Base-by-base conservation (phyloP, 352 stramenopile species). In the Phytophthora pisi region DNA sequence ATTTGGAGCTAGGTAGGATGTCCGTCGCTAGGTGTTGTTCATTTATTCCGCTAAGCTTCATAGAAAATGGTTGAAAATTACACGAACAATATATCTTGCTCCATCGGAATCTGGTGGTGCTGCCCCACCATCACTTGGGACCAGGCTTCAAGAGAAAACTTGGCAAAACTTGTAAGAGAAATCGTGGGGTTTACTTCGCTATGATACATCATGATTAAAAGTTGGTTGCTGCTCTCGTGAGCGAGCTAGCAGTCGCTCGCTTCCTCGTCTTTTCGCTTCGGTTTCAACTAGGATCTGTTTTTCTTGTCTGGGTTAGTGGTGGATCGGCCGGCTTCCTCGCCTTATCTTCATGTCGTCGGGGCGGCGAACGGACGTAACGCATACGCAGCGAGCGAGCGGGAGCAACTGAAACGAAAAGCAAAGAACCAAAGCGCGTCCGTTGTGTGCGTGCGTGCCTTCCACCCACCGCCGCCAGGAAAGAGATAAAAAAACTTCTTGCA, bases 141-240 rank as follows among this genome's bases (percentile, higher is more conserved):
- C 31, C 47, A 40, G 34, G 34, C 34, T 40, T 40, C 2, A 40
- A 40, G 13, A 40, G 10, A 16, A 40, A 1, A 4, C 26, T 6
- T 30, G 26, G 10, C 31, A 4, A 40, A 30, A 52, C 15, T 36
- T 63, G 5, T 8, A 38, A 38, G 31, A 38, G 26, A 5, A 7
- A 30, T 30, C 31, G 2, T 13, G 5, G 34, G 34, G 10, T 40
- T 40, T 55, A 59, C 20, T 65, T 63, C 24, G 30, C 30, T 72
- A 72, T 72, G 34, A 64, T 72, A 72, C 64, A 71, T 49, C 24
- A 57, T 73, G 67, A 51, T 46, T 46, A 46, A 47, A 56, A 52
- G 31, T 60, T 66, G 56, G 31, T 42, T 72, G 64, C 47, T 55
- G 47, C 46, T 54, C 55, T 57, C 18, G 61, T 18, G 9, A 49